These are phyloP conservation scores for Lepraria neglecta DNA, from an alignment of 495 filamentous ascomycete genomes.

Conservation along the genomic window DNA sequence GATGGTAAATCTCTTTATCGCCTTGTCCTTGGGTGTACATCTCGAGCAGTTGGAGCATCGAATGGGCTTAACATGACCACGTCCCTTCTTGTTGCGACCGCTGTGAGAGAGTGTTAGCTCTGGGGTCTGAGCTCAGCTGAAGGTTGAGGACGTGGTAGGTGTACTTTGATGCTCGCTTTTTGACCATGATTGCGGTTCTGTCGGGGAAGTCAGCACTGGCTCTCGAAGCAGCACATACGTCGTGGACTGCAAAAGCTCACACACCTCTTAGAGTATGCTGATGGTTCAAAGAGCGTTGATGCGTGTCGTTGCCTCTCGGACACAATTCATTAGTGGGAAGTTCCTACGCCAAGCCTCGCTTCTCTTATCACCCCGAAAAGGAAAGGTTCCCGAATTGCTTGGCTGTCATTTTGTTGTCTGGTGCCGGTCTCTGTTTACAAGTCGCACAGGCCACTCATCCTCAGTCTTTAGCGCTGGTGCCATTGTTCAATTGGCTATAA, in stretches of 20 bases:
- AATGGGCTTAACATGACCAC: constrained; percentile 99
- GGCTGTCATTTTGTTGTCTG: background rate
- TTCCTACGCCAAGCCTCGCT: constrained; percentile 6
- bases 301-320: background rate
- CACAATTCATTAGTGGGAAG: constrained; percentile 10
- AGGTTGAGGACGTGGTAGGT: constrained; percentile 23
- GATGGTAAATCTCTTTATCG: constrained; percentile 99
- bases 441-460: constrained; percentile 8
- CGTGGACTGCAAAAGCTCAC: background rate
- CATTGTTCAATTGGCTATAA: constrained; percentile 12
- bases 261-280: constrained; percentile 1
- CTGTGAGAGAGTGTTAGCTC: constrained; percentile 43
- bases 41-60: constrained; percentile 99
- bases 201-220: background rate
- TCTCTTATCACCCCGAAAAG: constrained; percentile 13
- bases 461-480: constrained; percentile 6
- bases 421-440: constrained; percentile 13
- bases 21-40: constrained; percentile 99
- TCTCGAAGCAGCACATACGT: background rate
- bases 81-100: constrained; percentile 99
- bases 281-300: background rate
- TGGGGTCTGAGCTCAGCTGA: constrained; percentile 11
- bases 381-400: constrained; percentile 1
- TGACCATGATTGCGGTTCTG: constrained; percentile 86
- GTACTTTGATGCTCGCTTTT: constrained; percentile 99